Evolutionary conservation across 345 rosid species (phyloP), one percentile per base, ranked within the genome.

Genomic region (Bruguiera gymnorhiza): DNA sequence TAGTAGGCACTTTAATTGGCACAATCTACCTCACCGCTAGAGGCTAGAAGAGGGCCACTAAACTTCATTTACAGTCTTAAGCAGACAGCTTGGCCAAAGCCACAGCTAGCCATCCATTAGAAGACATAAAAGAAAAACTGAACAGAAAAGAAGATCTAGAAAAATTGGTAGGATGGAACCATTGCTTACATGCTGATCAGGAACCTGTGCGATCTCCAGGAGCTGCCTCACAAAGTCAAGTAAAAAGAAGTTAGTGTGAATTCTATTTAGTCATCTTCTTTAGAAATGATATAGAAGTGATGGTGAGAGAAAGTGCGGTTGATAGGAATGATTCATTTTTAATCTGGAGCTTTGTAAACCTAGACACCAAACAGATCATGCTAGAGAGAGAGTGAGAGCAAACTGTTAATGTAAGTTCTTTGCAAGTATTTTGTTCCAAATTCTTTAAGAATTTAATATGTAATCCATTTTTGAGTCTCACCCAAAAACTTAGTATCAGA

Each of bases 121-220:
- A 62, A 15, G 32, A 55, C 23, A 8, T 10, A n/a, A 36, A 31
- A 64, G 15, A 46, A 23, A 34, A 6, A 51, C 30, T 20, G 16
- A 66, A 75, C 8, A 24, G 64, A 63, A 29, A 43, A 32, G 16
- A 20, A 37, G 16, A 43, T 13, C 30, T 60, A 50, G 23, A 26
- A 15, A 66, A 23, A 30, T 62, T 19, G 65, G 67, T 11, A 77
- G 60, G 53, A 59, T 23, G 3, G 37, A 57, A 58, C 1, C n/a
- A 54, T 6, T 8, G 70, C 99, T 89, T 86, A 95, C 99, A 75
- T 92, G 91, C 74, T 87, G 88, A 86, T 89, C 89, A 75, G 97
- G 86, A 78, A 95, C 99, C 81, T 95, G 99, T 31, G 99, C 99
- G 65, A 95, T 95, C 83, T 95, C 99, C 74, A 95, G 79, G 54